Percentiles rank a stretch among this genome's conserved stretches.
These are phyloP conservation scores for Phaffia australis DNA, from an alignment of 768 basidiomycete genomes.

Conservation along the genomic window DNA sequence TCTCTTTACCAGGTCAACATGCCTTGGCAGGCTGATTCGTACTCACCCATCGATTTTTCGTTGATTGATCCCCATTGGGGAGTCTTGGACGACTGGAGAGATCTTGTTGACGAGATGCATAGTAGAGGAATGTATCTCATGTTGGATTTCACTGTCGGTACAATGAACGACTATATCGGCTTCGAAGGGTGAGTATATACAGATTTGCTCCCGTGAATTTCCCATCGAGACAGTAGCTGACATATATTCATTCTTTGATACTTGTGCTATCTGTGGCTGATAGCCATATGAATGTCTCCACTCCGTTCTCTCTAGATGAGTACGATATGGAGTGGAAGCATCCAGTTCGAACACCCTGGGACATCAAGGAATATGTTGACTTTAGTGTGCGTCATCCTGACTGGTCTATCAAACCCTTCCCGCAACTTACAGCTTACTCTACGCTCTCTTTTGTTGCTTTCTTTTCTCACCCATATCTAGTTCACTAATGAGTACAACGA, in stretches of 20 bases:
- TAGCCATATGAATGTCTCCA: constrained; percentile 66
- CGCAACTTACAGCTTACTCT: neutral
- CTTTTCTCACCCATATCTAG: neutral
- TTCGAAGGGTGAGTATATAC: constrained; percentile 57
- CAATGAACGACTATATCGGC: constrained; percentile 77
- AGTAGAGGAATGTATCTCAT: constrained; percentile 79
- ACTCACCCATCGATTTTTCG: constrained; percentile 83
- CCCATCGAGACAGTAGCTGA: neutral
- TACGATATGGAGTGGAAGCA: constrained; percentile 62
- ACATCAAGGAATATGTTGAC: constrained; percentile 70
- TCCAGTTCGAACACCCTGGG: constrained; percentile 71
- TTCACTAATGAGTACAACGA: constrained; percentile 46
- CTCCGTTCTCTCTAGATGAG: constrained; percentile 68
- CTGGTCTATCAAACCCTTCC: neutral
- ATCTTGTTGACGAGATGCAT: constrained; percentile 65
- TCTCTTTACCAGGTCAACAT: constrained; percentile 17
- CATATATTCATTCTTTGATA: neutral
- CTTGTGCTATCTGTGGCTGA: neutral
- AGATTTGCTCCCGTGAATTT: neutral
- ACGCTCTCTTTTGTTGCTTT: neutral
- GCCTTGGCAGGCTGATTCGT: constrained; percentile 36
- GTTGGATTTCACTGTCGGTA: constrained; percentile 87
- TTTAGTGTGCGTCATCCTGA: constrained; percentile 42
- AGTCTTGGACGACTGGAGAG: constrained; percentile 64
- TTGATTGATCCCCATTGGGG: constrained; percentile 91